Percentiles rank a stretch among this genome's conserved stretches.
phyloP scores from a whole-genome alignment of 495 filamentous ascomycete genomes.

The Stereocaulon alpinum region DNA sequence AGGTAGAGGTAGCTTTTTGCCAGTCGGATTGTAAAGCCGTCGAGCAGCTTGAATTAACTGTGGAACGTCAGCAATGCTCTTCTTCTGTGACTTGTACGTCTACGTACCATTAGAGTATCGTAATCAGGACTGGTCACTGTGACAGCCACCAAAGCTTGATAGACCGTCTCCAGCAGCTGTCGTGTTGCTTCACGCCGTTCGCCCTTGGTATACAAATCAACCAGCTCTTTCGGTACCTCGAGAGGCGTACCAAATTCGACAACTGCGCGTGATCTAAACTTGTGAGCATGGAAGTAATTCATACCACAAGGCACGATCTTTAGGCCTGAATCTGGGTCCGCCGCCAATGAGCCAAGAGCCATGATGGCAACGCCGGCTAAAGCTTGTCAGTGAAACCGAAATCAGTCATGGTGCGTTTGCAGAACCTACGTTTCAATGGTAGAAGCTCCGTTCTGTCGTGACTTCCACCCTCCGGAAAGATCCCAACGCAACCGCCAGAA shows the following conservation, averaged over 20 bases:
- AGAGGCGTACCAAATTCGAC: constrained; percentile 90
- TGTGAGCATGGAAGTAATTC: constrained; percentile 99
- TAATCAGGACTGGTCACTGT: constrained; percentile 93
- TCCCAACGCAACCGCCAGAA: constrained; percentile 81
- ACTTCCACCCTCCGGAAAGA: constrained; percentile 96
- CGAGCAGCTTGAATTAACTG: constrained; percentile 86
- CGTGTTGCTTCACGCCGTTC: constrained; percentile 77
- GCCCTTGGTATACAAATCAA: constrained; percentile 73
- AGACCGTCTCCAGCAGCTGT: constrained; percentile 71
- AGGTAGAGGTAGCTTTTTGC: constrained; percentile 88
- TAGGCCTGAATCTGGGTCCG: constrained; percentile 78
- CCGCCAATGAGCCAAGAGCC: constrained; percentile 87
- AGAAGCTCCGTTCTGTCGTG: constrained; percentile 91
- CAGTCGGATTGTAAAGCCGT: constrained; percentile 83
- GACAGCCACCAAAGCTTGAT: constrained; percentile 73
- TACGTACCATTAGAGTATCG: constrained; percentile 82
- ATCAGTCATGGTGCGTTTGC: background rate
- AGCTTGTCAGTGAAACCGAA: constrained; percentile 18
- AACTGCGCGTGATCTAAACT: constrained; percentile 93
- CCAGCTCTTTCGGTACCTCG: constrained; percentile 68
- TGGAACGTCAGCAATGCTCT: constrained; percentile 25
- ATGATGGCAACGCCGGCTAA: constrained; percentile 92
- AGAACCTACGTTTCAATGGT: constrained; percentile 65
- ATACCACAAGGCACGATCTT: constrained; percentile 99
- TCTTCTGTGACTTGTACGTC: background rate